Percentiles rank a stretch among this genome's conserved stretches.
phyloP scores from a whole-genome alignment of 805 yeast species.

The Debaryomyces tyrocola region DNA sequence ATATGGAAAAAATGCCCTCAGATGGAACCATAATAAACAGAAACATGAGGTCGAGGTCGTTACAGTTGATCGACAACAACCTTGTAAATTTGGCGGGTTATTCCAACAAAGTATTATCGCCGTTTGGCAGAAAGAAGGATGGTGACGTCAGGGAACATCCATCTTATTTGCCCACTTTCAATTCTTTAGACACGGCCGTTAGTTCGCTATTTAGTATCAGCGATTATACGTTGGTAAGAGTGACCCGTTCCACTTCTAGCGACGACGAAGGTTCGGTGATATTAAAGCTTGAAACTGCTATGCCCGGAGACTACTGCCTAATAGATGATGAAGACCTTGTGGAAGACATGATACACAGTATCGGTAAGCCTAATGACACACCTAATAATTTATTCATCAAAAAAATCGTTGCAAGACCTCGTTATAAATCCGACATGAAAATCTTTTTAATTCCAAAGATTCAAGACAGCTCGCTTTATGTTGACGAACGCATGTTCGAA shows the following conservation, averaged over 20 bases:
- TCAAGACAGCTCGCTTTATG: slow-evolving; percentile 39
- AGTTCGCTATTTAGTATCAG: slow-evolving; percentile 39
- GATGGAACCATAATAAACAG: slow-evolving; percentile 3
- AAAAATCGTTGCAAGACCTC: slow-evolving; percentile 58
- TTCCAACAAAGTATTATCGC: slow-evolving; percentile 37
- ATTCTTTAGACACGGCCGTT: slow-evolving; percentile 48
- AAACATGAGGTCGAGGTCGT: slow-evolving; percentile 20
- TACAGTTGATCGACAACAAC: slow-evolving; percentile 39
- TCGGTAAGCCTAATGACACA: slow-evolving; percentile 42
- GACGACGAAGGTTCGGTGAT: slow-evolving; percentile 53
- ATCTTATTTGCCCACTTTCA: slow-evolving; percentile 28
- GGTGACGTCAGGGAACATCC: background rate
- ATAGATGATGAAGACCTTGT: slow-evolving; percentile 49
- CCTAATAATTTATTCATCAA: slow-evolving; percentile 53
- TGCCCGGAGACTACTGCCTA: slow-evolving; percentile 50
- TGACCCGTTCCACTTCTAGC: slow-evolving; percentile 55
- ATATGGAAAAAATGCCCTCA: slow-evolving; percentile 4
- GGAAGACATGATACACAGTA: slow-evolving; percentile 37
- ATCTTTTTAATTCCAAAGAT: slow-evolving; percentile 52
- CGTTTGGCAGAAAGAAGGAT: slow-evolving; percentile 18
- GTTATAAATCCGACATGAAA: slow-evolving; percentile 64
- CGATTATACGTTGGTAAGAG: slow-evolving; percentile 48
- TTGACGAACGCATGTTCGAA: slow-evolving; percentile 50
- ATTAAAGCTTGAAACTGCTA: slow-evolving; percentile 54
- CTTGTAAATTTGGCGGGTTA: slow-evolving; percentile 37